Conservation (phyloP, 768 basidiomycete genomes). For the Mycena vulgaris region DNA sequence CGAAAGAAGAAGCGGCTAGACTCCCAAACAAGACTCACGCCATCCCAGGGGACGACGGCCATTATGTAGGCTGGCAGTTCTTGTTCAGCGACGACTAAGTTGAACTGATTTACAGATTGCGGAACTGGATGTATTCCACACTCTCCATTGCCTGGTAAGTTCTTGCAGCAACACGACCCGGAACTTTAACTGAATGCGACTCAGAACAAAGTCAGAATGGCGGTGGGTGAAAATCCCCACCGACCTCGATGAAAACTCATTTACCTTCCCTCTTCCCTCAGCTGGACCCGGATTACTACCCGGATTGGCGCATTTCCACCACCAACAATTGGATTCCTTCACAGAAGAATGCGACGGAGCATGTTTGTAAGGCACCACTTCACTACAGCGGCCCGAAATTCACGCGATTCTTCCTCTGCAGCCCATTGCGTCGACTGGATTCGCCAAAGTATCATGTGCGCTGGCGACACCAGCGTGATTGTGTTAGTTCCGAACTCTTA, state of each 20-base stretch:
- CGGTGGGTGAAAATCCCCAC: no score
- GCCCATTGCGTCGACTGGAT: background rate
- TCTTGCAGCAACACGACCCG: background rate
- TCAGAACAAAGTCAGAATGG: constrained; percentile 38
- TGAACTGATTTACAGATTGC: constrained; percentile 33
- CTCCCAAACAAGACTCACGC: constrained; percentile 16
- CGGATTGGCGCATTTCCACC: background rate
- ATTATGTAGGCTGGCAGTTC: constrained; percentile 8
- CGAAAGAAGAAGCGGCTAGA: constrained; percentile 1
- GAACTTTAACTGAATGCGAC: background rate
- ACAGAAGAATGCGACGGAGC: background rate
- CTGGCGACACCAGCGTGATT: background rate
- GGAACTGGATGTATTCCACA: constrained; percentile 13
- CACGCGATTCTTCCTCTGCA: background rate
- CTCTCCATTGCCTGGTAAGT: constrained; percentile 10
- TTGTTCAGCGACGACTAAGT: no score
- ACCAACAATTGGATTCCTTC: background rate
- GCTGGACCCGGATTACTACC: constrained; percentile 24
- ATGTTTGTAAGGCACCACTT: background rate
- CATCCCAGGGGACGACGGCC: constrained; percentile 9
- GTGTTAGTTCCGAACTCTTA: no score
- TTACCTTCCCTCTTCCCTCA: no score
- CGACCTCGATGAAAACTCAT: no score
- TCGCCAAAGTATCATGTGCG: background rate
- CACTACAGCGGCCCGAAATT: background rate